Base-by-base conservation (phyloP, 768 basidiomycete genomes). In the Rhizopogon vulgaris region DNA sequence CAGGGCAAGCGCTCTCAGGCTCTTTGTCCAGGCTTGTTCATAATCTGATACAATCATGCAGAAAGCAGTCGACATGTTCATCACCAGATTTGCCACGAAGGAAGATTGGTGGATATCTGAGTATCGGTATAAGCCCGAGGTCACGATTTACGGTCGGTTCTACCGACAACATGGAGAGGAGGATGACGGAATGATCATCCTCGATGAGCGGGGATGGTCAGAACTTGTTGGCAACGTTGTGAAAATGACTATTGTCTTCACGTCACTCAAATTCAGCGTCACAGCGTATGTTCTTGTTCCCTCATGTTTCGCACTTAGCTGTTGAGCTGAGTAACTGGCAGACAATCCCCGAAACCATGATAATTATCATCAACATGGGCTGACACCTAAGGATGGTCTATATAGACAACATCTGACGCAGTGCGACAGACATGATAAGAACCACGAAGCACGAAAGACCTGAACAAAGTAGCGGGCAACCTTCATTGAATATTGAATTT, bases 51-150 rank as follows among this genome's bases (percentile, higher is more conserved):
- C 17, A 18, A 34, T 38, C 22, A 3, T 34, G 11, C 51, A 67
- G 66, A 67, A 65, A 63, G 66, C 52, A 27, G 56, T 57, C 36
- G 66, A 67, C 18, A 15, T 69, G 24, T 67, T 67, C 51, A 62
- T 67, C 4, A 68, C 67, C 32, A 68, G 66, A 22, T 67, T 67
- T 36, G 65, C 66, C 18, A 67, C 67, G 45, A 67, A 67, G 39
- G 66, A 67, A 42, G 66, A 67, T 22, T 67, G 66, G 66, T 67
- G 67, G 67, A 61, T 67, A 65, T 69, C 66, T 36, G 66, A 67
- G 42, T 63, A 50, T 49, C 60, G 52, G 54, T 67, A 67, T 25
- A 67, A 69, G 48, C 66, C 66, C 5, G 67, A 67, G 41, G 66
- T 67, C 28, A 53, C 67, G n/a, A 63, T 67, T 25, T 67, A 69